Base-by-base conservation (phyloP, 192 early-diverging fungal species). In the Coemansia biformis region DNA sequence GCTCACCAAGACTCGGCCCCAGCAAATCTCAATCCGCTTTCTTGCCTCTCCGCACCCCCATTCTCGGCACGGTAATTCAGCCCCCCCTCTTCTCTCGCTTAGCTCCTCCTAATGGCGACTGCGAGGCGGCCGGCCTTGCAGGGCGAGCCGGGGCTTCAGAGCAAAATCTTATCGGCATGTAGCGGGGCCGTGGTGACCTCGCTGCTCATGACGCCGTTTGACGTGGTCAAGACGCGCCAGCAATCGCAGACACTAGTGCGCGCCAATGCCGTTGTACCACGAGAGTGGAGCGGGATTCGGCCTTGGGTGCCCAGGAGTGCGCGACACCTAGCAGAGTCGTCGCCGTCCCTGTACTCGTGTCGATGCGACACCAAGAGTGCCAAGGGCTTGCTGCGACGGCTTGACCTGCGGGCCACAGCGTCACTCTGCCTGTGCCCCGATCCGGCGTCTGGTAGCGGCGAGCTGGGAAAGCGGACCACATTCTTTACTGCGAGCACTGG, bases 111-210 rank as follows among this genome's bases (percentile, higher is more conserved):
- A 39, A 14, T 1, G 19, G 29, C 29, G 8, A 30, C 7, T 5
- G 29, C 7, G 29, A 9, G 29, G 29, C 29, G 29, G 5, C 29
- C 5, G 29, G 5, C 29, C 1, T 5, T 8, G 9, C 29, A 30
- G 1, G 8, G 29, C 5, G 58, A 47, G 40, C 48, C 66, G 17
- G 59, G 50, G 23, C 46, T 71, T 12, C 55, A 54, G 48, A 59
- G 52, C 43, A 85, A 79, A 38, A 87, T 88, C 51, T 24, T 88
- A 16, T 91, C 93, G 10, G 93, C 93, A 5, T 86, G 87, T 51
- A 54, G 69, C 2, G 93, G 93, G 2, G 88, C 91, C 3, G 60
- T 93, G 0, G 37, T 91, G 21, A 92, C 92, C 6, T 90, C 89
- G 12, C 58, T 91, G 6, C 64, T 72, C 22, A 65, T 72, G 68